Percentiles rank a stretch among this genome's conserved stretches.
Evolutionary conservation across 1,284 basidiomycete genomes (phyloP).

Genomic region (Thelephora terrestris): DNA sequence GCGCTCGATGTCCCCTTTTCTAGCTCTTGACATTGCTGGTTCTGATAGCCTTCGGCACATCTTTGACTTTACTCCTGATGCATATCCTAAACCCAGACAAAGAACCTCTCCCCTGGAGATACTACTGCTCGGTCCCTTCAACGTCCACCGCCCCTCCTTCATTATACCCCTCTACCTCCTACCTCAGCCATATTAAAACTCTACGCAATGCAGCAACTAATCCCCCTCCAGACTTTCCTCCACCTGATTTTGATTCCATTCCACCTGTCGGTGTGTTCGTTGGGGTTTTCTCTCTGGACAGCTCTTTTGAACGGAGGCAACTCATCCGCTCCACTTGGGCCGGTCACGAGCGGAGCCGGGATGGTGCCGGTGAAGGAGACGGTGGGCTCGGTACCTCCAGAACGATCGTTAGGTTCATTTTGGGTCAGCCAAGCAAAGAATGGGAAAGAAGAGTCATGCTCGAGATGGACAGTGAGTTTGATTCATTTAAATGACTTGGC

Average conservation of each 20-base stretch:
- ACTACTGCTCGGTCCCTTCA: constrained; percentile 72
- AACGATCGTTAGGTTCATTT: constrained; percentile 84
- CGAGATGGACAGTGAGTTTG: constrained; percentile 82
- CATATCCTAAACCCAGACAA: constrained; percentile 95
- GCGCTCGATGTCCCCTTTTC: constrained; percentile 1
- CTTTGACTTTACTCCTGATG: constrained; percentile 75
- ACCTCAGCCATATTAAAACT: constrained; percentile 20
- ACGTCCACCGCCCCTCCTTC: constrained; percentile 29
- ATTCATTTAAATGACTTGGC: not conserved
- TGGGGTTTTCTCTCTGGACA: constrained; percentile 89
- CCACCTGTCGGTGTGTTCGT: constrained; percentile 85
- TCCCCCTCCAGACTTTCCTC: constrained; percentile 43
- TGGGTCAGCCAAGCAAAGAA: constrained; percentile 76
- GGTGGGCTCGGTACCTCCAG: constrained; percentile 72
- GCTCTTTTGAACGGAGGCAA: constrained; percentile 78
- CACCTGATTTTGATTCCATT: constrained; percentile 58
- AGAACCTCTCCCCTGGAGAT: constrained; percentile 86
- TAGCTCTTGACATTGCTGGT: constrained; percentile 67
- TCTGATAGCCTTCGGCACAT: constrained; percentile 64
- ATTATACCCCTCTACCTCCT: constrained; percentile 26
- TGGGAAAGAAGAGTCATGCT: constrained; percentile 75
- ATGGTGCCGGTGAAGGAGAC: constrained; percentile 60
- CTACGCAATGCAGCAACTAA: constrained; percentile 13
- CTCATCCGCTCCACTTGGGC: constrained; percentile 89
- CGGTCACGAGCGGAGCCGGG: constrained; percentile 68